Evolutionary conservation across 179 eudicot species (phyloP).

Genomic region (Silene vulgaris): DNA sequence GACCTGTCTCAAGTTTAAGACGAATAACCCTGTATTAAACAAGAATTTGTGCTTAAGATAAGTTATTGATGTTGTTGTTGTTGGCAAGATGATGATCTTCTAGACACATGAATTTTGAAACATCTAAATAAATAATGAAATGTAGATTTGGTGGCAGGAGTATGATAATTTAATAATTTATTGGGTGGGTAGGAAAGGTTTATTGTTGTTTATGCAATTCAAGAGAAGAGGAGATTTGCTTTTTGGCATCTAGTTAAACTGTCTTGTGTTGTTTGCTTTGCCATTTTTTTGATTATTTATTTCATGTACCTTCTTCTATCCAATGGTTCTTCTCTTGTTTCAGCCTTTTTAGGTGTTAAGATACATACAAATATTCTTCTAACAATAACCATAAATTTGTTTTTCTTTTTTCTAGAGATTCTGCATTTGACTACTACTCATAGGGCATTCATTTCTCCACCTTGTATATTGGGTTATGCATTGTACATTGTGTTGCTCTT

Average conservation of each 20-base stretch:
- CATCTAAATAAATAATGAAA: neutral
- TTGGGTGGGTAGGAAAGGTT: constrained; percentile 12
- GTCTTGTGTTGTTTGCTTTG: constrained; percentile 15
- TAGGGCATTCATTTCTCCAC: constrained; percentile 14
- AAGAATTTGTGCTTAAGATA: neutral
- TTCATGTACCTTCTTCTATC: constrained; percentile 13
- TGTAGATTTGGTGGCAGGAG: constrained; percentile 18
- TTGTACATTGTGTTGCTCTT: constrained; percentile 13
- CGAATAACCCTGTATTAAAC: too few relatives aligned
- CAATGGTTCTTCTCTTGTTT: constrained; percentile 28
- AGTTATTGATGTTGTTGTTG: constrained; percentile 9
- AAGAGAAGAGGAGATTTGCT: constrained; percentile 22
- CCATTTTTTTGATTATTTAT: constrained; percentile 19
- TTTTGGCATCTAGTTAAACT: constrained; percentile 30
- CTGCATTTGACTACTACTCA: neutral
- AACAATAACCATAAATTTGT: neutral
- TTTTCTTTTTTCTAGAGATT: constrained; percentile 1
- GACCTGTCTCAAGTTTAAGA: neutral
- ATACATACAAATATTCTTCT: constrained; percentile 30
- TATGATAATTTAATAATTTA: constrained; percentile 6
- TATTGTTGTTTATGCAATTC: constrained; percentile 15
- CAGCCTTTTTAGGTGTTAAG: constrained; percentile 29
- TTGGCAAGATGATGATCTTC: constrained; percentile 2
- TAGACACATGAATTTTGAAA: constrained; percentile 7
- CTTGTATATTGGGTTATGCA: constrained; percentile 6